These are phyloP conservation scores for Pythium aristosporum DNA, from an alignment of 352 stramenopile genomes.

Conservation along the genomic window DNA sequence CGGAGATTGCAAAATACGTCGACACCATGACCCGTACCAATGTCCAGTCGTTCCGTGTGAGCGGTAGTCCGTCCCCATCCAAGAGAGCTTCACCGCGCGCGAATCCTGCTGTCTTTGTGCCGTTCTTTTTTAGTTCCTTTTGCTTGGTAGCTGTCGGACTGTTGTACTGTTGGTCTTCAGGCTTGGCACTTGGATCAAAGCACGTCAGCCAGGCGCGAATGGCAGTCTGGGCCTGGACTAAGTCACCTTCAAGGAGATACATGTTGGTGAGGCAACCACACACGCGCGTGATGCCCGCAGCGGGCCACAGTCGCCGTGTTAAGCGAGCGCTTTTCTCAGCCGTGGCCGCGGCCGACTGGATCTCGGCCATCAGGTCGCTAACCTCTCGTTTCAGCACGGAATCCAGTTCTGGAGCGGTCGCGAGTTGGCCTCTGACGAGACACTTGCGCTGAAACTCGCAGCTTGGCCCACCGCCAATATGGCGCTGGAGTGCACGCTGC, in stretches of 20 bases:
- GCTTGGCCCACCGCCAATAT: slow-evolving; percentile 67
- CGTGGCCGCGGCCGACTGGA: slow-evolving; percentile 56
- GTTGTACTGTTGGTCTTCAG: slow-evolving; percentile 30
- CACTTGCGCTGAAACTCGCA: slow-evolving; percentile 76
- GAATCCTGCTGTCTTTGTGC: slow-evolving; percentile 35
- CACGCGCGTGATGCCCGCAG: slow-evolving; percentile 76
- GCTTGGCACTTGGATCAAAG: slow-evolving; percentile 71
- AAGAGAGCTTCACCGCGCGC: slow-evolving; percentile 67
- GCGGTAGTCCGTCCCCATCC: slow-evolving; percentile 72
- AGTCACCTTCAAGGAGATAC: slow-evolving; percentile 70
- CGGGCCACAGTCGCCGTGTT: slow-evolving; percentile 66
- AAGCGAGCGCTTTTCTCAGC: slow-evolving; percentile 66
- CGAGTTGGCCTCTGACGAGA: slow-evolving; percentile 67
- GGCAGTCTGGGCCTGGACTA: slow-evolving; percentile 45
- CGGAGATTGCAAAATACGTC: slow-evolving; percentile 72
- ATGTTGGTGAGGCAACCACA: slow-evolving; percentile 75
- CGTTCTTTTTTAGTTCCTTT: slow-evolving; percentile 23
- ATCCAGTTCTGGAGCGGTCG: slow-evolving; percentile 61
- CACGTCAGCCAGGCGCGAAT: slow-evolving; percentile 70
- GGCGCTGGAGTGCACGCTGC: slow-evolving; percentile 65
- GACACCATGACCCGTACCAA: slow-evolving; percentile 78
- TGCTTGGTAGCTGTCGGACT: slow-evolving; percentile 29
- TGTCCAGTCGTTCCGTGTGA: slow-evolving; percentile 82
- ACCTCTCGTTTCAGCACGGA: slow-evolving; percentile 62
- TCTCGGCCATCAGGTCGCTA: slow-evolving; percentile 58